These are phyloP conservation scores for Teunomyces aglyptinius DNA, from an alignment of 805 yeast species.

Conservation along the genomic window DNA sequence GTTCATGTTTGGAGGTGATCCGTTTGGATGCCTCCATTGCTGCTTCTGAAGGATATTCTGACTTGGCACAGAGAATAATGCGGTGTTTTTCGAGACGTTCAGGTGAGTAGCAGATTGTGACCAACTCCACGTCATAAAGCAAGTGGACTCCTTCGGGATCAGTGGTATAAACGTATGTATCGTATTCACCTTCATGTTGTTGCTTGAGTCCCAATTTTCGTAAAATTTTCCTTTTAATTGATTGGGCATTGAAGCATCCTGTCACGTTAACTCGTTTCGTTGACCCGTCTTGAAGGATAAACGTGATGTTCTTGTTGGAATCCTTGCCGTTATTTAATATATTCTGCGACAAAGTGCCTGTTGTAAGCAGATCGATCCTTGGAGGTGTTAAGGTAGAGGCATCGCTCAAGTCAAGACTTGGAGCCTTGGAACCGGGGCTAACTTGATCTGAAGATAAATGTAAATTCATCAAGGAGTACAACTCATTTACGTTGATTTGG, in stretches of 20 bases:
- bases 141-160: constrained; percentile 28
- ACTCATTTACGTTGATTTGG: constrained; percentile 23
- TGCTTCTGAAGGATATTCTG: constrained; percentile 59
- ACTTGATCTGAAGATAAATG: constrained; percentile 10
- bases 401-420: background rate
- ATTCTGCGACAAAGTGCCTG: background rate
- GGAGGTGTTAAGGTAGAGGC: constrained; percentile 8
- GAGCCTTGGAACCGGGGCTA: constrained; percentile 2
- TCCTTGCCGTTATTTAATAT: constrained; percentile 14
- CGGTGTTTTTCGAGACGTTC: constrained; percentile 70
- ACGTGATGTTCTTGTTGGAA: constrained; percentile 48
- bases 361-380: constrained; percentile 1
- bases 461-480: constrained; percentile 18
- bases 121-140: constrained; percentile 75
- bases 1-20: constrained; percentile 33
- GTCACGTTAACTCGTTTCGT: constrained; percentile 65
- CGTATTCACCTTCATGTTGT: constrained; percentile 49
- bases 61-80: constrained; percentile 62
- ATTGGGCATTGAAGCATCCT: constrained; percentile 78
- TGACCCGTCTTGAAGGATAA: constrained; percentile 74
- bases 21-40: constrained; percentile 58
- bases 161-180: constrained; percentile 53
- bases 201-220: constrained; percentile 51
- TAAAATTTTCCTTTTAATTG: constrained; percentile 68
- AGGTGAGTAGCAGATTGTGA: constrained; percentile 75